Percentiles rank a stretch among this genome's conserved stretches.
phyloP scores from a whole-genome alignment of 805 yeast species.

The Saccharomycopsis fibuligera region DNA sequence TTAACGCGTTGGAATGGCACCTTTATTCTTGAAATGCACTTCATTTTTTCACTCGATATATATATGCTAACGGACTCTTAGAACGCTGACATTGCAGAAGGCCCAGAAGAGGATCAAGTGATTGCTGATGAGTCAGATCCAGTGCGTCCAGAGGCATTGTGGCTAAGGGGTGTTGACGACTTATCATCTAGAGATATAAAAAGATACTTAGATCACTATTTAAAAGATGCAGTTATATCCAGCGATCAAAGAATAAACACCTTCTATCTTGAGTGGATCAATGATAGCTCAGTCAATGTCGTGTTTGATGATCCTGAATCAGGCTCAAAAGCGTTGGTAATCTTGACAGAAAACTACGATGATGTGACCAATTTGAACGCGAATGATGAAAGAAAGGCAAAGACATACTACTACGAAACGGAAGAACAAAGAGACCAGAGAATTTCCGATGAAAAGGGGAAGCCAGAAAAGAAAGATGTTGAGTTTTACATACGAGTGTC shows the following conservation, averaged over 20 bases:
- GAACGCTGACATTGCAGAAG: too few relatives aligned
- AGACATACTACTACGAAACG: constrained; percentile 24
- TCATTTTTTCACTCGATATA: too few relatives aligned
- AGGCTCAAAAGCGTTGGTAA: constrained; percentile 30
- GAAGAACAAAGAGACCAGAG: constrained; percentile 20
- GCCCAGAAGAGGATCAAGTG: too few relatives aligned
- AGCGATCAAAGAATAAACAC: constrained; percentile 21
- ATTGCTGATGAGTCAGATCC: background rate
- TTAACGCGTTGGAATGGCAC: too few relatives aligned
- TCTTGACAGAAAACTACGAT: constrained; percentile 28
- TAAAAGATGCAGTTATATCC: constrained; percentile 28
- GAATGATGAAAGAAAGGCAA: constrained; percentile 24
- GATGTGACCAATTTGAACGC: constrained; percentile 17
- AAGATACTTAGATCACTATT: constrained; percentile 42
- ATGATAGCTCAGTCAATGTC: constrained; percentile 51
- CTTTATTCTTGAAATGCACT: too few relatives aligned
- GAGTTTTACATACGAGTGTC: constrained; percentile 44
- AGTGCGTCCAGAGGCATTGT: constrained; percentile 34
- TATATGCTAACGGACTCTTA: too few relatives aligned
- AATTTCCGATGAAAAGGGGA: constrained; percentile 27
- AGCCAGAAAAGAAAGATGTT: constrained; percentile 29
- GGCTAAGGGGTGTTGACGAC: constrained; percentile 56
- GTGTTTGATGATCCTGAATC: constrained; percentile 30
- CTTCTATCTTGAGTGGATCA: constrained; percentile 53
- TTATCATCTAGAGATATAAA: constrained; percentile 56